Conservation (phyloP, 306 rosid species). For the Castanospermum australe region DNA sequence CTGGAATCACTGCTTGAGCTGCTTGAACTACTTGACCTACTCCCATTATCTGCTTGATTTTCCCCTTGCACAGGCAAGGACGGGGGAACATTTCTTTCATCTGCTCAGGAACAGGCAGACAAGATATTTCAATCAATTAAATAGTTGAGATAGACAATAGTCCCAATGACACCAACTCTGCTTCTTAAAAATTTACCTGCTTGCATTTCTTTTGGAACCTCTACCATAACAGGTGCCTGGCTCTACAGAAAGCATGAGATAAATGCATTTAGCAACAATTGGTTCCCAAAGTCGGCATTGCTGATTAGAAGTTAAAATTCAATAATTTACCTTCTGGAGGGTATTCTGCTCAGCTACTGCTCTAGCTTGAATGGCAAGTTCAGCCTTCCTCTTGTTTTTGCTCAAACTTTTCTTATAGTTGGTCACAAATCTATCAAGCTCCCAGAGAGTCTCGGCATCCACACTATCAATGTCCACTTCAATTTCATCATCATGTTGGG, state of each 20-base stretch:
- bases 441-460: slow-evolving; percentile 94
- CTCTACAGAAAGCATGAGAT: slow-evolving; percentile 25
- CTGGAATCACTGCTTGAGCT: slow-evolving; percentile 97
- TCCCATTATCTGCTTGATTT: slow-evolving; percentile 60
- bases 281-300: not conserved
- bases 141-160: not conserved
- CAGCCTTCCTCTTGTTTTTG: slow-evolving; percentile 87
- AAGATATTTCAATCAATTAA: slow-evolving; percentile 13
- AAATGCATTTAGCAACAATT: slow-evolving; percentile 9
- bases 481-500: slow-evolving; percentile 86
- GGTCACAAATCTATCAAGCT: slow-evolving; percentile 93
- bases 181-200: slow-evolving; percentile 47
- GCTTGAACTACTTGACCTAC: slow-evolving; percentile 96
- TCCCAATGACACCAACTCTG: slow-evolving; percentile 6
- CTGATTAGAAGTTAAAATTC: not conserved
- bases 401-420: slow-evolving; percentile 94
- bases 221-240: slow-evolving; percentile 44
- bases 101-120: slow-evolving; percentile 33
- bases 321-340: slow-evolving; percentile 47
- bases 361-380: slow-evolving; percentile 69
- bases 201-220: slow-evolving; percentile 48
- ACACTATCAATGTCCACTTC: slow-evolving; percentile 95
- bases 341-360: slow-evolving; percentile 51
- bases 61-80: slow-evolving; percentile 57
- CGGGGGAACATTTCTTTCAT: slow-evolving; percentile 51